These are phyloP conservation scores for Candida stauntonica DNA, from an alignment of 805 yeast genomes.

Conservation along the genomic window DNA sequence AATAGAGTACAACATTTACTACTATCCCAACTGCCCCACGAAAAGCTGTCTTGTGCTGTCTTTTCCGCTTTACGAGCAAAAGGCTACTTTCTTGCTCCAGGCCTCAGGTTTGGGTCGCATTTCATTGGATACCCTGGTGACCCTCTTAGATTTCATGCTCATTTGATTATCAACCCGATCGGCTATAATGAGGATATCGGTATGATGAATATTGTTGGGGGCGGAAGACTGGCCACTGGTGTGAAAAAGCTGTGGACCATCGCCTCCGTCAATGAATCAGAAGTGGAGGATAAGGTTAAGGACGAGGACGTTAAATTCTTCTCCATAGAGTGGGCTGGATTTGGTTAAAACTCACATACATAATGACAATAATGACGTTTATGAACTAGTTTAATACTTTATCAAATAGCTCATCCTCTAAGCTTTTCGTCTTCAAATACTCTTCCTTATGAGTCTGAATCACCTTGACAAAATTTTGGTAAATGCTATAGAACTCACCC, in stretches of 20 bases:
- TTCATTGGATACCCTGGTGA: constrained; percentile 94
- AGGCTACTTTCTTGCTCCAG: constrained; percentile 68
- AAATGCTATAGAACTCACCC: constrained; percentile 45
- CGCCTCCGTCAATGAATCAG: constrained; percentile 33
- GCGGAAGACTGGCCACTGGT: constrained; percentile 90
- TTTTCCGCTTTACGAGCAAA: constrained; percentile 20
- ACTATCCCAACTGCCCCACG: constrained; percentile 13
- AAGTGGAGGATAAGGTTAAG: background rate
- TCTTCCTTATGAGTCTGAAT: constrained; percentile 34
- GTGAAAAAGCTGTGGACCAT: constrained; percentile 83
- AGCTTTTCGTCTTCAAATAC: constrained; percentile 29
- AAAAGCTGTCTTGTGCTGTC: constrained; percentile 12
- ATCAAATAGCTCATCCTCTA: constrained; percentile 22
- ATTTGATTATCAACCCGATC: constrained; percentile 58
- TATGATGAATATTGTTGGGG: constrained; percentile 58
- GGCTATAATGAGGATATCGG: constrained; percentile 49
- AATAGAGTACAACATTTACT: constrained; percentile 13
- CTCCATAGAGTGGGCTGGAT: constrained; percentile 95
- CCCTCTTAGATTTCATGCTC: constrained; percentile 87
- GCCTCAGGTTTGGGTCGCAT: constrained; percentile 86
- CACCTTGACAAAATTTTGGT: constrained; percentile 43
- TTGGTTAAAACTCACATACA: constrained; percentile 61
- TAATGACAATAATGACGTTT: background rate
- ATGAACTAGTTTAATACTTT: constrained; percentile 13
- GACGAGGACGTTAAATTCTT: constrained; percentile 39